Percentiles rank a stretch among this genome's conserved stretches.
Evolutionary conservation across 2,329 filamentous ascomycete species (phyloP).

Genomic region (Colletotrichum sp.): DNA sequence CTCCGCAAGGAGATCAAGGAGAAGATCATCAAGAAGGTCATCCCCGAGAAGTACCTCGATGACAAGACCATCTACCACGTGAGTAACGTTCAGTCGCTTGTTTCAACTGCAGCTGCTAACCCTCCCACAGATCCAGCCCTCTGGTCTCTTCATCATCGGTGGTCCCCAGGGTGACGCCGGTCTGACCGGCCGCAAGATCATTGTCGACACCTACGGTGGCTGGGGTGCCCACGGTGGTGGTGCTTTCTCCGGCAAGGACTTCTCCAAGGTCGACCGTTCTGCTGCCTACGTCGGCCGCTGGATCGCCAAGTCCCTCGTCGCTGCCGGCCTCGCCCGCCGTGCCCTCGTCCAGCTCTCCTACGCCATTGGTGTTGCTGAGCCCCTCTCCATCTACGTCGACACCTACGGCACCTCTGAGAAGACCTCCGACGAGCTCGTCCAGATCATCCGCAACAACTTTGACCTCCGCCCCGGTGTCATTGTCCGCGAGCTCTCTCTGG

Average conservation of each 20-base stretch:
- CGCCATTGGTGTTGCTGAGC: constrained; percentile 98
- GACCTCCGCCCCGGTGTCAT: constrained; percentile 98
- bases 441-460: constrained; percentile 96
- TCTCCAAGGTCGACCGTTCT: constrained; percentile 99
- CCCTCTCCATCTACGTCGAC: constrained; percentile 97
- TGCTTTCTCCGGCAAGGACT: constrained; percentile 99
- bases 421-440: constrained; percentile 89
- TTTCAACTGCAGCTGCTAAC: constrained; percentile 34
- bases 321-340: constrained; percentile 87
- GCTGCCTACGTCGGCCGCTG: constrained; percentile 97
- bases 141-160: constrained; percentile 98
- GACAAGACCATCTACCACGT: constrained; percentile 96
- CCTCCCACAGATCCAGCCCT: constrained; percentile 79
- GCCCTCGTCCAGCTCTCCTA: constrained; percentile 98
- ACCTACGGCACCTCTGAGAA: constrained; percentile 93
- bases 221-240: constrained; percentile 99
- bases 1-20: constrained; percentile 94
- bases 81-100: constrained; percentile 40
- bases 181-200: constrained; percentile 98
- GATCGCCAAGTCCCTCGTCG: constrained; percentile 98
- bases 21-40: constrained; percentile 96
- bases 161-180: constrained; percentile 98
- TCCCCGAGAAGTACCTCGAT: constrained; percentile 90
- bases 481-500: constrained; percentile 94
- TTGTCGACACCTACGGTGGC: constrained; percentile 99